These are phyloP conservation scores for Wickerhamomyces bisporus DNA, from an alignment of 805 yeast species.

Conservation along the genomic window DNA sequence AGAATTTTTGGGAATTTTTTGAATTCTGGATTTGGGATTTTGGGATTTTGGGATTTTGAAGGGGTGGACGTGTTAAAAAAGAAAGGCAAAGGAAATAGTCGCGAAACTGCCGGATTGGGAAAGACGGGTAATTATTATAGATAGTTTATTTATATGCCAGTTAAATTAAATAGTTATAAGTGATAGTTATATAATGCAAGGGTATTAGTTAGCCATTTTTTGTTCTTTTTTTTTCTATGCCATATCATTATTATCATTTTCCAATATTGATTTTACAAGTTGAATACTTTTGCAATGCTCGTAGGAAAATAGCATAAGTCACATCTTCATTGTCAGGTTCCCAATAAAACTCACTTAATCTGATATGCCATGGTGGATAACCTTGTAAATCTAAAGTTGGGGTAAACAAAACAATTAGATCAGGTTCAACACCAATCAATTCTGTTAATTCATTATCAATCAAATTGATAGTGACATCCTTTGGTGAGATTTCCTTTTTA, in stretches of 20 bases:
- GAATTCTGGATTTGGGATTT: no score
- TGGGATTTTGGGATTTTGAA: slow-evolving; percentile 3
- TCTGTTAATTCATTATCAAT: slow-evolving; percentile 70
- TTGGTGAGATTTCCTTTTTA: slow-evolving; percentile 50
- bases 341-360: slow-evolving; percentile 88
- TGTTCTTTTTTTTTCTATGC: no score
- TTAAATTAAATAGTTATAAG: no score
- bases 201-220: no score
- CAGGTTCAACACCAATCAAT: slow-evolving; percentile 90
- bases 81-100: not conserved
- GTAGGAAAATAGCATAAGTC: slow-evolving; percentile 73
- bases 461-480: slow-evolving; percentile 68
- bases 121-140: not conserved
- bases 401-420: slow-evolving; percentile 75
- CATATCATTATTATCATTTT: slow-evolving; percentile 35
- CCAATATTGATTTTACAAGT: slow-evolving; percentile 87
- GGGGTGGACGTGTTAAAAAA: slow-evolving; percentile 17
- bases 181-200: no score
- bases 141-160: no score
- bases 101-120: not conserved
- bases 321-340: slow-evolving; percentile 81
- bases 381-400: slow-evolving; percentile 89
- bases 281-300: slow-evolving; percentile 72
- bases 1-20: slow-evolving; percentile 5
- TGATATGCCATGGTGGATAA: slow-evolving; percentile 96